phyloP scores from a whole-genome alignment of 768 basidiomycete species.

The Hygrocybe punicea region DNA sequence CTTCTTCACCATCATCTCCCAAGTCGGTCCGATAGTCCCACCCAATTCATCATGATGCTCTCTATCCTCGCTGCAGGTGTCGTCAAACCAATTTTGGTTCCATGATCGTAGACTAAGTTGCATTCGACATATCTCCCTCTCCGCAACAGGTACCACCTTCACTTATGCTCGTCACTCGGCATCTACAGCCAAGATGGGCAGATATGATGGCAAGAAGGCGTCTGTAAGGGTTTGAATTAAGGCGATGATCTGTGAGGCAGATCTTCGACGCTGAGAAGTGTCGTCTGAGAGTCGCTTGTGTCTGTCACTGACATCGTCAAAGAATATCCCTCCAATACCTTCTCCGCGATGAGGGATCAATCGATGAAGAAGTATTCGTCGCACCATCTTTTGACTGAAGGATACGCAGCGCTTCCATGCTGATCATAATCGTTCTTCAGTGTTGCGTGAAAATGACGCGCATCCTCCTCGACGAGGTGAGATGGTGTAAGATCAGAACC shows the following conservation, averaged over 20 bases:
- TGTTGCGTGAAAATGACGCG: conserved; percentile 77
- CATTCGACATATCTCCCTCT: too few relatives aligned
- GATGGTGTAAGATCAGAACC: too few relatives aligned
- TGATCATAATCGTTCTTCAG: conserved; percentile 72
- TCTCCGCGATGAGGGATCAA: conserved; percentile 78
- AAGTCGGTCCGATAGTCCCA: too few relatives aligned
- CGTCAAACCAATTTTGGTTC: conserved; percentile 80
- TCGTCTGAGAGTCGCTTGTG: too few relatives aligned
- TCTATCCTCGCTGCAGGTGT: conserved; percentile 86
- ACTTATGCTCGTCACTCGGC: too few relatives aligned
- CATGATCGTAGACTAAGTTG: conserved; percentile 81
- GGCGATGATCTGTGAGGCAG: conserved; percentile 68
- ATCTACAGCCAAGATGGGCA: conserved; percentile 72
- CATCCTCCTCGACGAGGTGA: too few relatives aligned
- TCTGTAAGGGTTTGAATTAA: conserved; percentile 71
- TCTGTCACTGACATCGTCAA: too few relatives aligned
- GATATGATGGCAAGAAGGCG: conserved; percentile 84
- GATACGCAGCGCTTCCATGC: conserved; percentile 69
- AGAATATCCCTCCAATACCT: too few relatives aligned
- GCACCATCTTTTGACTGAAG: conserved; percentile 89
- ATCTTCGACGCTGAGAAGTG: conserved; percentile 68
- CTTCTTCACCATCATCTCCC: too few relatives aligned
- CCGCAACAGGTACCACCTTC: too few relatives aligned
- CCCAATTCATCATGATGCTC: conserved; percentile 83
- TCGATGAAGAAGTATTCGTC: conserved; percentile 98